Percentiles rank a stretch among this genome's conserved stretches.
phyloP scores from a whole-genome alignment of 2,329 filamentous ascomycete genomes.

The Xylariaceae sp. region DNA sequence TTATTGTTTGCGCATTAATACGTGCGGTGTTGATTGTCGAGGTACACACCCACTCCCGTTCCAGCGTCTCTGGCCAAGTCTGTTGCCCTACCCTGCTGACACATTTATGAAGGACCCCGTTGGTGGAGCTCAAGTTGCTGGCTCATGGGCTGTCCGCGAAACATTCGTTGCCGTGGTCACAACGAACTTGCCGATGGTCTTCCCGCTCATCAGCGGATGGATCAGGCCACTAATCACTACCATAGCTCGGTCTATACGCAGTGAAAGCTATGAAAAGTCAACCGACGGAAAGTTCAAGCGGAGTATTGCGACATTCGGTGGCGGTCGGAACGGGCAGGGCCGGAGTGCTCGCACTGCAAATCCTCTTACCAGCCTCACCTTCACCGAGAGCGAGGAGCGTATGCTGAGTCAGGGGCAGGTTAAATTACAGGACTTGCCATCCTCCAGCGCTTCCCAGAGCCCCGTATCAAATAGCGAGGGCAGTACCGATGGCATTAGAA shows the following conservation, averaged over 20 bases:
- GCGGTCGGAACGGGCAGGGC: conserved; percentile 30
- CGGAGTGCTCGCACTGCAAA: conserved; percentile 30
- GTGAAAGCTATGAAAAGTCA: conserved; percentile 37
- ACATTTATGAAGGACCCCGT: conserved; percentile 33
- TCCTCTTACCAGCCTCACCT: conserved; percentile 37
- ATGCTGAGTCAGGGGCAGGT: conserved; percentile 37
- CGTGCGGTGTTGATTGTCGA: conserved; percentile 37
- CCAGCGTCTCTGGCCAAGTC: background rate
- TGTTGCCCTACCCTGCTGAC: conserved; percentile 1
- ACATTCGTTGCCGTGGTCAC: conserved; percentile 41
- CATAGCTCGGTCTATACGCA: conserved; percentile 35
- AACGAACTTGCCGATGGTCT: conserved; percentile 42
- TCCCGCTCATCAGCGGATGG: conserved; percentile 41
- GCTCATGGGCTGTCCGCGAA: conserved; percentile 42
- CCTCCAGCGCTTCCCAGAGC: background rate
- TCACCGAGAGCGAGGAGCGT: conserved; percentile 42
- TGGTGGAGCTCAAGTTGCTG: conserved; percentile 38
- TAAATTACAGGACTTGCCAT: conserved; percentile 33
- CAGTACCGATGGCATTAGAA: conserved; percentile 12
- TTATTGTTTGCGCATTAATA: conserved; percentile 37
- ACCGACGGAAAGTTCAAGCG: conserved; percentile 30
- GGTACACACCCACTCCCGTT: conserved; percentile 21
- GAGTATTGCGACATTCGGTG: conserved; percentile 36
- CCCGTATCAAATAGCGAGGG: background rate
- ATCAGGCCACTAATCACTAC: conserved; percentile 32